Evolutionary conservation across 2,329 filamentous ascomycete species (phyloP).

Genomic region (Aspergillus neotritici): DNA sequence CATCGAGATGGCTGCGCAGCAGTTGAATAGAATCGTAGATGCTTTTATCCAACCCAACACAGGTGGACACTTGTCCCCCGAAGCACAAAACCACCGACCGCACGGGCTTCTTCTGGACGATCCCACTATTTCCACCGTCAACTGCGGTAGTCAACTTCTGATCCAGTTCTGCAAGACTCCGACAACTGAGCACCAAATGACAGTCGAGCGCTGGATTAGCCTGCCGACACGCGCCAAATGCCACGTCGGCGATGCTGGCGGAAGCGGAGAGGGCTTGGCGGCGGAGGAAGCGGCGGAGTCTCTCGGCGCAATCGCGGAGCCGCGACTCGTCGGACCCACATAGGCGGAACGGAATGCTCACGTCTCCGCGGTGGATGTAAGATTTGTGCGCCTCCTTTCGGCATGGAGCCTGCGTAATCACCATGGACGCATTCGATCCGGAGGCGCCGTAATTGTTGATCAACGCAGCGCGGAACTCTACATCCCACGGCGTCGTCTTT

Average conservation of each 20-base stretch:
- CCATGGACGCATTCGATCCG: constrained; percentile 25
- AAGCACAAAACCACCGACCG: constrained; percentile 32
- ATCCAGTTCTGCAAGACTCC: constrained; percentile 9
- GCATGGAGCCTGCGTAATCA: constrained; percentile 15
- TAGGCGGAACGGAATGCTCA: constrained; percentile 11
- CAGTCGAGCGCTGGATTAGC: constrained; percentile 13
- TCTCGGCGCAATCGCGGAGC: constrained; percentile 6
- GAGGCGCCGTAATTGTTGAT: constrained; percentile 31
- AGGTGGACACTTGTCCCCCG: constrained; percentile 33
- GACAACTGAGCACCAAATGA: constrained; percentile 10
- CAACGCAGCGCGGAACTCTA: constrained; percentile 12
- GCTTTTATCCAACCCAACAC: constrained; percentile 17
- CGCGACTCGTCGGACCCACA: constrained; percentile 11
- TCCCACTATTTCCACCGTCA: background rate
- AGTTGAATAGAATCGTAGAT: constrained; percentile 22
- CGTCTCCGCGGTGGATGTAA: constrained; percentile 2
- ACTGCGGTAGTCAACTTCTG: background rate
- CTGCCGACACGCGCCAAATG: constrained; percentile 13
- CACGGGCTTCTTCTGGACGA: constrained; percentile 2
- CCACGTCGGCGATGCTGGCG: constrained; percentile 9
- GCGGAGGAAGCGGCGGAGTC: constrained; percentile 5
- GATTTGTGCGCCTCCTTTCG: constrained; percentile 6
- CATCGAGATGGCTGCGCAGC: constrained; percentile 29
- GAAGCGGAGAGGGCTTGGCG: background rate
- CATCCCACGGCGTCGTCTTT: constrained; percentile 11